These are phyloP conservation scores for Larix kaempferi DNA, from an alignment of 75 land plant genomes.

Conservation along the genomic window DNA sequence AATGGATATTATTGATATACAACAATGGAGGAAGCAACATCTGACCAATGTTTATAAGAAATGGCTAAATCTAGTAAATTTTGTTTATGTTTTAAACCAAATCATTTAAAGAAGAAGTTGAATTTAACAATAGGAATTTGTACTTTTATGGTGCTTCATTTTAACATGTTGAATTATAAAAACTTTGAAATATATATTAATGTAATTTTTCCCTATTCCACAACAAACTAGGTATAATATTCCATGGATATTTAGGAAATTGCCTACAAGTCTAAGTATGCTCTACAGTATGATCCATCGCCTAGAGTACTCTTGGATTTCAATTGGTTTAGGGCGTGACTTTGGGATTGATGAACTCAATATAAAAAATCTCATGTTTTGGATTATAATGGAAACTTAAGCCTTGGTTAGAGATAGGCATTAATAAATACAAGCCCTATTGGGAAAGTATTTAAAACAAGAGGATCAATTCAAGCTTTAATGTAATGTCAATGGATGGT, in stretches of 20 bases:
- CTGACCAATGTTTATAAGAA: conserved; percentile 37
- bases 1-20: conserved; percentile 62
- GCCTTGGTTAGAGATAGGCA: conserved; percentile 84
- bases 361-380: conserved; percentile 43
- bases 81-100: neutral
- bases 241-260: conserved; percentile 28
- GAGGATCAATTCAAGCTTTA: conserved; percentile 55
- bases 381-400: conserved; percentile 83
- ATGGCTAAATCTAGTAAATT: conserved; percentile 38
- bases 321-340: conserved; percentile 57
- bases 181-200: neutral
- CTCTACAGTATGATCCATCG: conserved; percentile 55
- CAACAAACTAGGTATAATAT: conserved; percentile 15
- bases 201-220: neutral
- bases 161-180: neutral
- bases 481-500: conserved; percentile 62
- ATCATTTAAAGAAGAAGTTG: neutral
- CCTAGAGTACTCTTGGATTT: conserved; percentile 43
- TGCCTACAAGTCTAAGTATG: conserved; percentile 54
- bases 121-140: neutral
- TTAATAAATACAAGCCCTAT: conserved; percentile 39
- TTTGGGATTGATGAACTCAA: conserved; percentile 21
- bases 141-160: neutral
- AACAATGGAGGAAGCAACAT: conserved; percentile 52
- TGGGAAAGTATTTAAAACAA: conserved; percentile 57